Evolutionary conservation across 805 yeast species (phyloP).

Genomic region (Wickerhamomyces bisporus): DNA sequence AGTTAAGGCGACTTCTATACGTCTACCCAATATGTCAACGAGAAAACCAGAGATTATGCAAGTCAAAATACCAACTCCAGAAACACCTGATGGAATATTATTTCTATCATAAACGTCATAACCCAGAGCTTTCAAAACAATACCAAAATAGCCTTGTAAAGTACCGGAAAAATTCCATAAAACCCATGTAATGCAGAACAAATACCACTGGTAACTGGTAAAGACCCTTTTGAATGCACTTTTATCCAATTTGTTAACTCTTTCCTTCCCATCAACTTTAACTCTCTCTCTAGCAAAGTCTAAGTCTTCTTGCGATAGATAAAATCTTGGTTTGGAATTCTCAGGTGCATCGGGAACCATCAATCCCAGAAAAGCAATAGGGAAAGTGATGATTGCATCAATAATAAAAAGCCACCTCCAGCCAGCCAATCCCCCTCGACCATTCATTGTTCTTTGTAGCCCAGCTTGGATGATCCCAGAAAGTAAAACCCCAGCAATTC

Average conservation of each 20-base stretch:
- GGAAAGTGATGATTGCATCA: slow-evolving; percentile 42
- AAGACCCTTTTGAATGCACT: slow-evolving; percentile 16
- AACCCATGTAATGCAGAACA: slow-evolving; percentile 15
- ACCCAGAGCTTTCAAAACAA: slow-evolving; percentile 18
- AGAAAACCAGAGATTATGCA: slow-evolving; percentile 15
- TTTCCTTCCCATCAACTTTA: slow-evolving; percentile 13
- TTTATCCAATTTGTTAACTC: slow-evolving; percentile 11
- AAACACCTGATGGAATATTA: slow-evolving; percentile 17
- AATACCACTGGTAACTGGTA: slow-evolving; percentile 15
- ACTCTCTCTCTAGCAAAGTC: slow-evolving; percentile 9
- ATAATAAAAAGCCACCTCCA: slow-evolving; percentile 36
- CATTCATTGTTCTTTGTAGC: slow-evolving; percentile 31
- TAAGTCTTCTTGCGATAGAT: slow-evolving; percentile 13
- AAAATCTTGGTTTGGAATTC: slow-evolving; percentile 12
- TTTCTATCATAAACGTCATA: slow-evolving; percentile 20
- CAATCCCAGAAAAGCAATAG: slow-evolving; percentile 45
- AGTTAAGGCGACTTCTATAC: slow-evolving; percentile 11
- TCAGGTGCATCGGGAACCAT: slow-evolving; percentile 40
- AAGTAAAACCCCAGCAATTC: slow-evolving; percentile 6
- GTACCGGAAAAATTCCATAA: slow-evolving; percentile 12
- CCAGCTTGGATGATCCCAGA: slow-evolving; percentile 41
- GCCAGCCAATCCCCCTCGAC: slow-evolving; percentile 30
- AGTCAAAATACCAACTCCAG: slow-evolving; percentile 18
- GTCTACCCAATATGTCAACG: slow-evolving; percentile 17
- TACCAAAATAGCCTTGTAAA: slow-evolving; percentile 11